phyloP scores from a whole-genome alignment of 495 filamentous ascomycete species.

The Oleoguttula mirabilis region DNA sequence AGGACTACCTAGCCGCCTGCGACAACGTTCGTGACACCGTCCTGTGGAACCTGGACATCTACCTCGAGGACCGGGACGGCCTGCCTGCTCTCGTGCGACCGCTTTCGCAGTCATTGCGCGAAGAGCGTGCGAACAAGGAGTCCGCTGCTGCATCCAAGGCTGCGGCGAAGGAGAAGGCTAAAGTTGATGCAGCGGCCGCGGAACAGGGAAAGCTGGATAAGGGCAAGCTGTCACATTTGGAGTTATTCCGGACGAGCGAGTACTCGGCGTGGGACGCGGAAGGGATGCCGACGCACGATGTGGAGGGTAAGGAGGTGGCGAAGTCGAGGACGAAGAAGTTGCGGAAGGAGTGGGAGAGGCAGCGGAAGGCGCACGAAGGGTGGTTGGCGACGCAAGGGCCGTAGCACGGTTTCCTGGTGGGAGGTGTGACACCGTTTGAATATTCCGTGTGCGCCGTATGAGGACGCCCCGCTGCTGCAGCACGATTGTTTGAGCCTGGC shows the following conservation, averaged over 20 bases:
- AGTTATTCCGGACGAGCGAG: constrained; percentile 40
- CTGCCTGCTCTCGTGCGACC: constrained; percentile 71
- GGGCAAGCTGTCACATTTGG: constrained; percentile 45
- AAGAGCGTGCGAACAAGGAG: constrained; percentile 59
- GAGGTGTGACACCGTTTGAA: no score
- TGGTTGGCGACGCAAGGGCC: constrained; percentile 36
- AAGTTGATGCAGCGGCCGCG: constrained; percentile 42
- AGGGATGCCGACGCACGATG: constrained; percentile 66
- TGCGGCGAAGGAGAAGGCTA: constrained; percentile 47
- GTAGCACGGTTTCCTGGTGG: neutral
- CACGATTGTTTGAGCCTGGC: no score
- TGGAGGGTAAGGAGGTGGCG: constrained; percentile 63
- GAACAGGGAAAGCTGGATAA: constrained; percentile 54
- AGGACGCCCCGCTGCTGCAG: no score
- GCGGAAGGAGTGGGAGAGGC: constrained; percentile 81
- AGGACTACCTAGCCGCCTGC: constrained; percentile 43
- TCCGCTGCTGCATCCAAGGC: constrained; percentile 22
- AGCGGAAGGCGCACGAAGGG: constrained; percentile 74
- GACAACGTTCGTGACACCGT: constrained; percentile 70
- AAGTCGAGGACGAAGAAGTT: constrained; percentile 77
- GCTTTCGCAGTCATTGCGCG: constrained; percentile 58
- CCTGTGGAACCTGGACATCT: constrained; percentile 67
- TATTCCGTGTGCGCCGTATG: no score
- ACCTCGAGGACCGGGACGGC: constrained; percentile 73
- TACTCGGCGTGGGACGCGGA: constrained; percentile 77